A percentile compares a stretch with the other conserved stretches of the same genome.
Evolutionary conservation across 208 protist genomes (phyloP).

Genomic region (Endotrypanum monterogeii): DNA sequence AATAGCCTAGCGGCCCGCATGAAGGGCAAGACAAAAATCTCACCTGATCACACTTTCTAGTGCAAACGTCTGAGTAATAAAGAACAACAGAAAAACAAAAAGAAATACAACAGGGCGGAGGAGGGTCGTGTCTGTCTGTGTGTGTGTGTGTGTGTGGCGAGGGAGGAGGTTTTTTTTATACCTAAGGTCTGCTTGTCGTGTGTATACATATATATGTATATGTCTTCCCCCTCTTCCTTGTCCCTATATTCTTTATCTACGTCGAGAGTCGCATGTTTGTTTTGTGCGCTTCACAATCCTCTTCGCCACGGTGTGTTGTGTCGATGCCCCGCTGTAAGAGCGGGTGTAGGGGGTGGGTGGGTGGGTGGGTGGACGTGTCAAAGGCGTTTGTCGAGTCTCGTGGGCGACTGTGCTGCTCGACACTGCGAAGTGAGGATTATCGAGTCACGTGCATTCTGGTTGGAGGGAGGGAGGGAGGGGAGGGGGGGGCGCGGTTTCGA

Average conservation of each 20-base stretch:
- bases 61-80: neutral
- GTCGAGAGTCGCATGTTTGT: neutral
- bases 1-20: slow-evolving; percentile 72
- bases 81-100: neutral
- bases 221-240: neutral
- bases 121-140: neutral
- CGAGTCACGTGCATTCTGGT: too few species aligned
- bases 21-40: slow-evolving; percentile 48
- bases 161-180: neutral
- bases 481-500: too few species aligned
- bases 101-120: neutral
- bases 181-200: too few species aligned
- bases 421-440: too few species aligned
- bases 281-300: neutral
- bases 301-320: too few species aligned
- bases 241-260: neutral
- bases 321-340: too few species aligned
- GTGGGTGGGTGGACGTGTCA: too few species aligned
- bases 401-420: neutral
- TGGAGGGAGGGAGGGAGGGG: too few species aligned
- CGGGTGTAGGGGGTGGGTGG: neutral
- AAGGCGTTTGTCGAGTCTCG: neutral
- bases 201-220: too few species aligned
- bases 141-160: neutral
- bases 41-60: slow-evolving; percentile 36